Evolutionary conservation across 1,284 basidiomycete genomes (phyloP).

Genomic region (Lentinula novae-zelandiae): DNA sequence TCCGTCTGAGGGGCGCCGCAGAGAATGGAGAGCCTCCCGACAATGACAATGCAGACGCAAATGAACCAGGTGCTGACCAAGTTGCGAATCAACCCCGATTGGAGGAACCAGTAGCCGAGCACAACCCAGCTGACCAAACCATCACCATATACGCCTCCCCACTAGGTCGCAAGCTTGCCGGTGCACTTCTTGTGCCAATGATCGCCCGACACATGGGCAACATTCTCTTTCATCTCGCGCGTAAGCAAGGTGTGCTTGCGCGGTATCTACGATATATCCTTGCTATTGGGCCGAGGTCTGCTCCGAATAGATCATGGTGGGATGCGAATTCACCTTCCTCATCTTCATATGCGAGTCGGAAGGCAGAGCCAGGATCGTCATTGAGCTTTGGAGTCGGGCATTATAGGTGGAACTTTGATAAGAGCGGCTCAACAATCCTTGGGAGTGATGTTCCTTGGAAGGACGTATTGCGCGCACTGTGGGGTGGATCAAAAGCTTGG

Average conservation of each 20-base stretch:
- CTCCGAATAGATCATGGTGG: not conserved
- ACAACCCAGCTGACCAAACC: constrained; percentile 22
- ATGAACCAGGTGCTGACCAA: constrained; percentile 6
- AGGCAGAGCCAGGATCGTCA: not conserved
- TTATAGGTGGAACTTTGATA: constrained; percentile 2
- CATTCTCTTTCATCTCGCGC: constrained; percentile 52
- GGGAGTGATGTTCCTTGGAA: constrained; percentile 26
- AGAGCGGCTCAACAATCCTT: not conserved
- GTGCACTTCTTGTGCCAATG: constrained; percentile 60
- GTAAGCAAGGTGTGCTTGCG: constrained; percentile 42
- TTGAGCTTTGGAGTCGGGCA: not conserved
- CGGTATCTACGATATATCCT: constrained; percentile 41
- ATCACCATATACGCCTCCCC: constrained; percentile 54
- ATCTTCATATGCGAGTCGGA: not conserved
- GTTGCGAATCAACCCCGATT: constrained; percentile 17
- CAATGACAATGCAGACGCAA: not conserved
- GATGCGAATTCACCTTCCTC: not conserved
- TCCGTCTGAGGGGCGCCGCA: constrained; percentile 4
- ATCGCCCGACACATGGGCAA: constrained; percentile 64
- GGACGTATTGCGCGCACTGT: constrained; percentile 42
- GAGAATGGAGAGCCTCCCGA: not conserved
- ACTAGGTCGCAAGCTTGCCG: constrained; percentile 60
- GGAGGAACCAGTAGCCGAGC: constrained; percentile 16
- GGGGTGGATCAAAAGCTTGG: constrained; percentile 58
- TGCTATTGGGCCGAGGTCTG: not conserved